phyloP scores from a whole-genome alignment of 2,329 filamentous ascomycete genomes.

The Aureobasidium sp. region DNA sequence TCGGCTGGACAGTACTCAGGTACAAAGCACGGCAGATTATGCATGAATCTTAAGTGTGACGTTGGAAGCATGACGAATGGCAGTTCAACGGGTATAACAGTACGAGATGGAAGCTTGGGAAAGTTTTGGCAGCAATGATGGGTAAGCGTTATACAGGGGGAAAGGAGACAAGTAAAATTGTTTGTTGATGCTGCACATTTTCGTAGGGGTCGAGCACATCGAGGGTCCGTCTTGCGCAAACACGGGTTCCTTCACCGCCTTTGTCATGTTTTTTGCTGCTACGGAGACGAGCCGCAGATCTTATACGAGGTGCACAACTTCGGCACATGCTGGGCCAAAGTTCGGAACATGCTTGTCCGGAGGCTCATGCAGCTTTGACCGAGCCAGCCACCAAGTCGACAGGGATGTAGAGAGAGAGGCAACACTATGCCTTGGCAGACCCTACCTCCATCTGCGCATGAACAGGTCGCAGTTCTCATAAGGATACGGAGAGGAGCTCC shows the following conservation, averaged over 20 bases:
- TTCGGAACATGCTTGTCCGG: neutral
- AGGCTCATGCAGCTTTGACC: neutral
- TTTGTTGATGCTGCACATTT: neutral
- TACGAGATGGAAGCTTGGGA: neutral
- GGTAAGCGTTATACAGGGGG: slow-evolving; percentile 2
- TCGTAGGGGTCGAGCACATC: no score
- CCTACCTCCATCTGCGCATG: neutral
- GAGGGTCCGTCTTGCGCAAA: neutral
- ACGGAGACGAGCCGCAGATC: neutral
- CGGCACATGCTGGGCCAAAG: neutral
- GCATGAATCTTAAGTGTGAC: neutral
- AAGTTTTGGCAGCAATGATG: neutral
- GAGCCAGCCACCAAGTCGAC: neutral
- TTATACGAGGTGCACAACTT: neutral
- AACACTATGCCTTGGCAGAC: neutral
- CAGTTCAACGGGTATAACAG: neutral
- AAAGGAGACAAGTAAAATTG: neutral
- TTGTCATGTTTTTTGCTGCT: neutral
- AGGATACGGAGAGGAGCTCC: neutral
- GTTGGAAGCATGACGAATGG: neutral
- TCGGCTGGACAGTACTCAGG: neutral
- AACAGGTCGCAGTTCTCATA: neutral
- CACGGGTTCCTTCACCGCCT: neutral
- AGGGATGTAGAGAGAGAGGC: neutral
- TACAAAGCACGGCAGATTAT: neutral